These are phyloP conservation scores for Micractinium sp. DNA, from an alignment of 139 green algal species.

Conservation along the genomic window DNA sequence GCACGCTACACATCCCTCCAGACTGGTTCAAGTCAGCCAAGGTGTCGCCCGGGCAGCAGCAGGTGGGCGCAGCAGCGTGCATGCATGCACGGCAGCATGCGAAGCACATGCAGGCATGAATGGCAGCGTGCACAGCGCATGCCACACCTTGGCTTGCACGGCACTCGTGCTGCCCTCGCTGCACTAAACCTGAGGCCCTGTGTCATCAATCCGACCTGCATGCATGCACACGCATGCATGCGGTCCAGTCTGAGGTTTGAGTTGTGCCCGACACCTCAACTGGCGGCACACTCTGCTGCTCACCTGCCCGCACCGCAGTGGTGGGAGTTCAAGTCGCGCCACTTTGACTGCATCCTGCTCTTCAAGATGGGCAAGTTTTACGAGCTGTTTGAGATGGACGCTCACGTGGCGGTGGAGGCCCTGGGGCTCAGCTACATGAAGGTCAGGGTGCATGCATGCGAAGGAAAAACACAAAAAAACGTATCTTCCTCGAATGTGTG, in stretches of 20 bases:
- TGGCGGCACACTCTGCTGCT: no score
- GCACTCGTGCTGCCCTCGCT: no score
- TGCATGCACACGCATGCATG: no score
- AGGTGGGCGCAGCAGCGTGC: slow-evolving; percentile 48
- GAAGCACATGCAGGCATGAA: neutral
- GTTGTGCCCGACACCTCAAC: no score
- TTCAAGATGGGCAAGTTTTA: slow-evolving; percentile 98
- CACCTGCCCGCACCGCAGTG: slow-evolving; percentile 38
- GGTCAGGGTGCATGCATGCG: slow-evolving; percentile 24
- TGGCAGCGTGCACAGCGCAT: neutral
- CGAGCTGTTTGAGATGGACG: slow-evolving; percentile 99
- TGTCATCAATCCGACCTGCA: neutral
- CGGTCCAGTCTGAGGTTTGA: no score
- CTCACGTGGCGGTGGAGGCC: slow-evolving; percentile 87
- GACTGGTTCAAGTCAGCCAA: slow-evolving; percentile 79
- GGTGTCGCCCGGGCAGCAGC: slow-evolving; percentile 85
- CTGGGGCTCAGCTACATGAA: slow-evolving; percentile 96
- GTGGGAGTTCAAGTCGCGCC: slow-evolving; percentile 93
- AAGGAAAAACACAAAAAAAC: no score
- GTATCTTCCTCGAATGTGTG: no score
- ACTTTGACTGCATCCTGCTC: slow-evolving; percentile 91
- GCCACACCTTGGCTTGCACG: no score
- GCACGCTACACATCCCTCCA: slow-evolving; percentile 83
- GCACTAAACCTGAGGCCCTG: neutral
- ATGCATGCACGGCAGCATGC: neutral